These are phyloP conservation scores for Echeveria elegans DNA, from an alignment of 164 flowering plant species.

Conservation along the genomic window DNA sequence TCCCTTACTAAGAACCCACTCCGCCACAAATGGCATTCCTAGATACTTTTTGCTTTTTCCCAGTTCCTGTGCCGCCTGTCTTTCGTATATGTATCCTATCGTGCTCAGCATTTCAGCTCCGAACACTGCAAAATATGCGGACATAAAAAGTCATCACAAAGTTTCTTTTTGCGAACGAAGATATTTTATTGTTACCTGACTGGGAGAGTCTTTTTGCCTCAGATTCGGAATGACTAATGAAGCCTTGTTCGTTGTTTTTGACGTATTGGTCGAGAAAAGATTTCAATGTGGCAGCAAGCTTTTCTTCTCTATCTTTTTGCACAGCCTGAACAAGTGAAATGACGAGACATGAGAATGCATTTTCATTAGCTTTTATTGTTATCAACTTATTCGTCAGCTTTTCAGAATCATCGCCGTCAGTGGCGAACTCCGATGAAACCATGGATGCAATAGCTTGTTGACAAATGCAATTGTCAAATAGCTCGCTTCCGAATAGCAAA, in stretches of 20 bases:
- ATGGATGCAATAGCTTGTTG: no score
- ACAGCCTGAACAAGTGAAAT: conserved; percentile 67
- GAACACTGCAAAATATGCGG: conserved; percentile 37
- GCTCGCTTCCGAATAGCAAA: conserved; percentile 88
- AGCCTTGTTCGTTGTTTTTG: conserved; percentile 62
- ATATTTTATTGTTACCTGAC: conserved; percentile 40
- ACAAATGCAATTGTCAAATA: conserved; percentile 86
- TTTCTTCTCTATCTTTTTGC: conserved; percentile 89
- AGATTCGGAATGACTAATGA: conserved; percentile 50
- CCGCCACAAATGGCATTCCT: conserved; percentile 86
- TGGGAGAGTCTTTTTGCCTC: conserved; percentile 70
- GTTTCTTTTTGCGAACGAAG: neutral
- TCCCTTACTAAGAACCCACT: conserved; percentile 91
- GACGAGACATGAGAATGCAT: no score
- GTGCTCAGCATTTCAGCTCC: conserved; percentile 68
- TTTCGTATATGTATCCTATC: conserved; percentile 75
- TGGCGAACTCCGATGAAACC: conserved; percentile 64
- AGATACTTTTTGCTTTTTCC: conserved; percentile 82
- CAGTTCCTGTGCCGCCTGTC: conserved; percentile 87
- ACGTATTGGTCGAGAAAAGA: conserved; percentile 63
- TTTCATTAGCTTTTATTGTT: no score
- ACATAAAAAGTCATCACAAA: neutral
- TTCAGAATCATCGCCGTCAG: conserved; percentile 74
- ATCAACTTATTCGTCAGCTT: no score
- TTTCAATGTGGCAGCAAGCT: conserved; percentile 53